Evolutionary conservation across 2,329 filamentous ascomycete species (phyloP).

Genomic region (Penicillium sp.): DNA sequence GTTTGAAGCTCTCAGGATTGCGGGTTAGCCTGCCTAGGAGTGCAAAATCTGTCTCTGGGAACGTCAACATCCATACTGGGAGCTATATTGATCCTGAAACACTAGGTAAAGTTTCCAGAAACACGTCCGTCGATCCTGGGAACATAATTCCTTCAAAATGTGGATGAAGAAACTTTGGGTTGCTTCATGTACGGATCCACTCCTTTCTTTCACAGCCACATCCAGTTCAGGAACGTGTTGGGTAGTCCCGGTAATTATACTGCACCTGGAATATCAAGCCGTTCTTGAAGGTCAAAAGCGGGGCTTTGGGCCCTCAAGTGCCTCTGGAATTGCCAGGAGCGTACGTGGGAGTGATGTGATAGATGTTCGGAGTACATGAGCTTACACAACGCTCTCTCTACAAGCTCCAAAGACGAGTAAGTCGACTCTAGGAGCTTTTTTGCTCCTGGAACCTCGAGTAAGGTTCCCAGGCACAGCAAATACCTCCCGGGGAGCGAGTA

Average conservation of each 20-base stretch:
- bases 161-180: neutral
- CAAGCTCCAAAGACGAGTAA: neutral
- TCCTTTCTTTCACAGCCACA: neutral
- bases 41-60: neutral
- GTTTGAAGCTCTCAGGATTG: slow-evolving; percentile 3
- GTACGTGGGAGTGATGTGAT: slow-evolving; percentile 1
- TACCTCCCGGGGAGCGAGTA: too few relatives aligned
- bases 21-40: neutral
- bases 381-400: neutral
- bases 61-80: neutral
- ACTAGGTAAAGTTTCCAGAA: neutral
- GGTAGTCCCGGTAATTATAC: neutral
- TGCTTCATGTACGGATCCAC: neutral
- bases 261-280: neutral
- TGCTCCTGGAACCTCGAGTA: slow-evolving; percentile 1
- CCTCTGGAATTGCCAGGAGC: neutral
- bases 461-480: neutral
- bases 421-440: slow-evolving; percentile 1
- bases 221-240: neutral
- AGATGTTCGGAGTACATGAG: neutral
- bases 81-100: neutral
- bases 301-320: neutral
- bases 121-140: neutral
- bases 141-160: neutral
- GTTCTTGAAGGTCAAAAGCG: neutral